phyloP scores from a whole-genome alignment of 352 stramenopile species.

The Halophytophthora batemanensis region DNA sequence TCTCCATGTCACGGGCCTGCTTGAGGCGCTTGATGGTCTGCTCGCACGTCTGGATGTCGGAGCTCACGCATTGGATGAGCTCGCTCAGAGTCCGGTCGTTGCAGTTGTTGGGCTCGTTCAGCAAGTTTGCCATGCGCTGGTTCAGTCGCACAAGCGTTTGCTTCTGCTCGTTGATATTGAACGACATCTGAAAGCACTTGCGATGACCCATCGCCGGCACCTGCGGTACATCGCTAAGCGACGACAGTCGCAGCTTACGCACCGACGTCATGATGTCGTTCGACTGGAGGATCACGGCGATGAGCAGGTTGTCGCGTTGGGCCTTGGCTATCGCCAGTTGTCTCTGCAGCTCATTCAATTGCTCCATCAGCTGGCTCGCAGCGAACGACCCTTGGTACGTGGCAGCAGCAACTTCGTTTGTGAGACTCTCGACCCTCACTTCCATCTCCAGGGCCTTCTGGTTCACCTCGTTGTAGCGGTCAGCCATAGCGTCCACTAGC shows the following conservation, averaged over 20 bases:
- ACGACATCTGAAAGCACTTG: constrained; percentile 53
- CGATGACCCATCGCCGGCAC: constrained; percentile 49
- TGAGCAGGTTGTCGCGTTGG: constrained; percentile 34
- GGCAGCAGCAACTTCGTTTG: constrained; percentile 38
- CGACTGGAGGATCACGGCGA: constrained; percentile 59
- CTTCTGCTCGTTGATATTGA: constrained; percentile 43
- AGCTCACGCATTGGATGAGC: constrained; percentile 39
- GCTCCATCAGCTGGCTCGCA: constrained; percentile 23
- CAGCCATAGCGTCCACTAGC: constrained; percentile 51
- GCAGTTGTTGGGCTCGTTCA: constrained; percentile 28
- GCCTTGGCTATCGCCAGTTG: constrained; percentile 27
- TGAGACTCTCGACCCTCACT: constrained; percentile 34
- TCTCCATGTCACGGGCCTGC: constrained; percentile 59
- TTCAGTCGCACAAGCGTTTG: constrained; percentile 34
- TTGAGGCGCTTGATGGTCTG: constrained; percentile 35
- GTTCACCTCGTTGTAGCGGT: constrained; percentile 50
- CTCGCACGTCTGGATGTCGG: constrained; percentile 43
- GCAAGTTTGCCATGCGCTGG: constrained; percentile 32
- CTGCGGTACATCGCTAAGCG: constrained; percentile 61
- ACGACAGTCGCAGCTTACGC: constrained; percentile 40
- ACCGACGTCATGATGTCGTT: constrained; percentile 50
- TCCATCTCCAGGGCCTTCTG: constrained; percentile 40
- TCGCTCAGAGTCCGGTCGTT: constrained; percentile 36
- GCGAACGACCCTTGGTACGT: constrained; percentile 43
- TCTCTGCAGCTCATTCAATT: constrained; percentile 26